Evolutionary conservation across 352 stramenopile genomes (phyloP).

Genomic region (Globisporangium spinosum): DNA sequence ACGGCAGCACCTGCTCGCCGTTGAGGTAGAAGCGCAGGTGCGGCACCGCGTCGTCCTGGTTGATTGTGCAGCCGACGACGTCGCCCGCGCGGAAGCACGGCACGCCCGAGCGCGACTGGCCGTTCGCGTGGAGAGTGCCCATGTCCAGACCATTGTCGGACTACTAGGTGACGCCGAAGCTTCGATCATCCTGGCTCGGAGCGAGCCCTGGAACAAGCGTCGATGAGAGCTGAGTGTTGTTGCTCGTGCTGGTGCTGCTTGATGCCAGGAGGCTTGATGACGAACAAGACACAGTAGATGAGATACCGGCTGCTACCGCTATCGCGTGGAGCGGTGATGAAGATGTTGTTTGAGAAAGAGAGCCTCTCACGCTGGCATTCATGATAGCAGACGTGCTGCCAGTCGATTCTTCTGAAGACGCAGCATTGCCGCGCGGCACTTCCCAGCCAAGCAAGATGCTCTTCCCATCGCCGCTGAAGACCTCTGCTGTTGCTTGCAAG

Average conservation of each 20-base stretch:
- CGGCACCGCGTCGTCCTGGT: constrained; percentile 65
- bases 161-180: constrained; percentile 73
- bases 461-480: constrained; percentile 57
- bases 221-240: background rate
- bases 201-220: constrained; percentile 59
- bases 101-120: constrained; percentile 57
- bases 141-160: constrained; percentile 70
- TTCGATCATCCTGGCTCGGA: constrained; percentile 43
- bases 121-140: constrained; percentile 70
- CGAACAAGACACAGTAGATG: background rate
- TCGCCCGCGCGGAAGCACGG: constrained; percentile 65
- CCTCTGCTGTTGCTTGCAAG: constrained; percentile 31
- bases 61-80: constrained; percentile 70
- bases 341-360: background rate
- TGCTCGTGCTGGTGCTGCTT: constrained; percentile 1
- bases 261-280: background rate
- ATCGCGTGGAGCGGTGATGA: background rate
- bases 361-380: background rate
- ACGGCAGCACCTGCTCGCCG: constrained; percentile 57
- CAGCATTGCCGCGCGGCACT: constrained; percentile 31
- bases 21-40: constrained; percentile 77
- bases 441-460: constrained; percentile 81
- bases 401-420: background rate
- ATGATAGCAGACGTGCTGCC: background rate
- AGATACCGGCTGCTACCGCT: background rate